A percentile compares a stretch with the other conserved stretches of the same genome.
phyloP scores from a whole-genome alignment of 169 alveolate genomes.

The Cryptosporidium ryanae region DNA sequence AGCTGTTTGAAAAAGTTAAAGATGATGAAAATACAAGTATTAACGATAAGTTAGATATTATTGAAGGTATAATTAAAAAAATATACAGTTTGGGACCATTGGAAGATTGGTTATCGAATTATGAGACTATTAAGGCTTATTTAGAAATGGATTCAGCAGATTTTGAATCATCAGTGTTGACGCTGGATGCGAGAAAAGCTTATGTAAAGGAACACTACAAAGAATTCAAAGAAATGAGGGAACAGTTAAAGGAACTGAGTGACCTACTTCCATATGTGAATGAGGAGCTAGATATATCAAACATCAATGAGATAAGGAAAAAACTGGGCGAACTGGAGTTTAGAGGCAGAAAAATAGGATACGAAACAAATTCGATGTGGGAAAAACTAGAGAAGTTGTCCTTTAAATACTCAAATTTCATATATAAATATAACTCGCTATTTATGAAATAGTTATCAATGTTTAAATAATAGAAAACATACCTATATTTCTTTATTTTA shows the following conservation, averaged over 20 bases:
- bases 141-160: conserved; percentile 71
- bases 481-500: neutral
- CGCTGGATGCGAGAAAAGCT: conserved; percentile 65
- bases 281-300: conserved; percentile 33
- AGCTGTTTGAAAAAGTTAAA: conserved; percentile 6
- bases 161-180: conserved; percentile 58
- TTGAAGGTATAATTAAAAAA: conserved; percentile 40
- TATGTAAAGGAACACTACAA: conserved; percentile 59
- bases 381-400: conserved; percentile 41
- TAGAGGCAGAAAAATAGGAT: conserved; percentile 32
- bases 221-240: conserved; percentile 24
- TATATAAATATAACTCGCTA: conserved; percentile 32
- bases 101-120: conserved; percentile 48
- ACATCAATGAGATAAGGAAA: conserved; percentile 12
- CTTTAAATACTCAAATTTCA: conserved; percentile 48
- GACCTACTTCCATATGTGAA: conserved; percentile 51
- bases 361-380: conserved; percentile 44
- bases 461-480: neutral
- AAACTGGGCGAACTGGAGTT: conserved; percentile 27
- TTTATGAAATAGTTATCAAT: neutral
- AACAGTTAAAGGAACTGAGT: conserved; percentile 30
- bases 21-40: conserved; percentile 14
- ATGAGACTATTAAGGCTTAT: conserved; percentile 62
- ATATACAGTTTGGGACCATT: conserved; percentile 67
- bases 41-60: conserved; percentile 56